phyloP scores from a whole-genome alignment of 345 rosid species.

The Moricandia moricandioides region DNA sequence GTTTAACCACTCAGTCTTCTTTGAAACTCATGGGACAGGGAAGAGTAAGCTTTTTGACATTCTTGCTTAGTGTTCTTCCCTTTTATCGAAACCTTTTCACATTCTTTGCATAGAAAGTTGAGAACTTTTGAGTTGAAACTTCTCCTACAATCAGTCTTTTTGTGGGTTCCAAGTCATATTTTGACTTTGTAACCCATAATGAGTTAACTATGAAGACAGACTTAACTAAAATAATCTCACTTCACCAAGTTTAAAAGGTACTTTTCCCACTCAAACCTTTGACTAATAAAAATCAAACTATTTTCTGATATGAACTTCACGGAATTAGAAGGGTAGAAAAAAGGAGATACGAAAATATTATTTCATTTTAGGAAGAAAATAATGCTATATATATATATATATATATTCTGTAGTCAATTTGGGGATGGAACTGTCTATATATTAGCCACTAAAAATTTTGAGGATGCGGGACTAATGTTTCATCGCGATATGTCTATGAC shows the following conservation, averaged over 20 bases:
- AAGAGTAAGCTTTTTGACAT: not conserved
- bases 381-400: too few relatives aligned
- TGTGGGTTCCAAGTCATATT: constrained; percentile 25
- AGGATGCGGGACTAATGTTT: not conserved
- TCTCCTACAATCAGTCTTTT: not conserved
- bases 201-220: not conserved
- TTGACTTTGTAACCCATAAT: not conserved
- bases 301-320: not conserved
- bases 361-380: not conserved
- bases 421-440: too few relatives aligned
- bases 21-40: not conserved
- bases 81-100: constrained; percentile 17
- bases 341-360: not conserved
- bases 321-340: not conserved
- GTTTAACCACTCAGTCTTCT: not conserved
- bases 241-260: not conserved
- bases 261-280: not conserved
- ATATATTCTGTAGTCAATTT: too few relatives aligned
- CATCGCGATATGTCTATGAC: not conserved
- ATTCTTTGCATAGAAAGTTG: constrained; percentile 20
- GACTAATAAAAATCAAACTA: not conserved
- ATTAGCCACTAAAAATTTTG: too few relatives aligned
- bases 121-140: constrained; percentile 4
- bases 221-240: not conserved
- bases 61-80: constrained; percentile 2